A percentile compares a stretch with the other conserved stretches of the same genome.
phyloP scores from a whole-genome alignment of 306 rosid genomes.

The Dryas drummondii region DNA sequence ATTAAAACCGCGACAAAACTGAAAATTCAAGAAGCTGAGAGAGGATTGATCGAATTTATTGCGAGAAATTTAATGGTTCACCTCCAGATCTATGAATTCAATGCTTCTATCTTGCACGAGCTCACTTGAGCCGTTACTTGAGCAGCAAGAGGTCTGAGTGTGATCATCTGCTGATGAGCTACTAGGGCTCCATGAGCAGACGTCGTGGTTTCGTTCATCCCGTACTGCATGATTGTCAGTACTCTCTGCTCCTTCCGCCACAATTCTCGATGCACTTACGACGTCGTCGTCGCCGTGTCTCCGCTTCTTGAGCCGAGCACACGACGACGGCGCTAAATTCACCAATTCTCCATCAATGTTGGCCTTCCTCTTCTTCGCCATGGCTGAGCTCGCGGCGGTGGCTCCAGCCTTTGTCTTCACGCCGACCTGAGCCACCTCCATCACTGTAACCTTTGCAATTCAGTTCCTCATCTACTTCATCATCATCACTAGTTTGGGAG shows the following conservation, averaged over 20 bases:
- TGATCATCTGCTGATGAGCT: conserved; percentile 25
- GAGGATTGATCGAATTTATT: conserved; percentile 18
- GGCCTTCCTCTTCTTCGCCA: conserved; percentile 47
- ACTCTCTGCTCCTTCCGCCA: conserved; percentile 7
- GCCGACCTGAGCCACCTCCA: conserved; percentile 18
- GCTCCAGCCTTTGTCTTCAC: too few relatives aligned
- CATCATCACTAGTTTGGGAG: not conserved
- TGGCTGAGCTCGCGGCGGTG: conserved; percentile 10
- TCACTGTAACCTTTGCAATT: conserved; percentile 30
- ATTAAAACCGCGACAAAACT: conserved; percentile 31
- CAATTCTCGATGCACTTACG: conserved; percentile 3
- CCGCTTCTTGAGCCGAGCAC: conserved; percentile 27
- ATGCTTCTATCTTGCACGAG: conserved; percentile 30
- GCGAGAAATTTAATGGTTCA: conserved; percentile 14
- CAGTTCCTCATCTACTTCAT: conserved; percentile 36
- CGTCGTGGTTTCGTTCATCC: not conserved
- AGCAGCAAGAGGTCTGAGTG: conserved; percentile 57
- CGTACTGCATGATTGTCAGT: not conserved
- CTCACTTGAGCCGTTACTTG: conserved; percentile 58
- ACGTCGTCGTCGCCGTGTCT: conserved; percentile 6
- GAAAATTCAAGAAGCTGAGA: conserved; percentile 8
- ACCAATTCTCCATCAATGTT: conserved; percentile 21
- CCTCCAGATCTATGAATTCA: conserved; percentile 79
- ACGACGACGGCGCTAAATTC: conserved; percentile 37
- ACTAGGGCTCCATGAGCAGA: conserved; percentile 32